A percentile compares a stretch with the other conserved stretches of the same genome.
phyloP scores from a whole-genome alignment of 352 stramenopile species.

The Chrysophaeum taylorii region DNA sequence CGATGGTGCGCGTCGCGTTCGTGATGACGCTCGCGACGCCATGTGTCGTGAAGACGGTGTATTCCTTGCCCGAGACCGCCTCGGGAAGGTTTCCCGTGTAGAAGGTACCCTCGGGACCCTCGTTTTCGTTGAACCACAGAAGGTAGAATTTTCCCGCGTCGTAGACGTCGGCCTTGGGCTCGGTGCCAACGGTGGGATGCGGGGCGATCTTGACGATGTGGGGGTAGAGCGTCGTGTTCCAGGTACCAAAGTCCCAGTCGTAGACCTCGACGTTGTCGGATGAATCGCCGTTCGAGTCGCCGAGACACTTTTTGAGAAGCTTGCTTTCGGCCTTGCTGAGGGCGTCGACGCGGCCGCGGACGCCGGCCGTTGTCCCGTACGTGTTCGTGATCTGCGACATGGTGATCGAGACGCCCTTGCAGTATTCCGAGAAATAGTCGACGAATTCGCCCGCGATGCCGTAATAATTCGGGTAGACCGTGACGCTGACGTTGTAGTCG shows the following conservation, averaged over 20 bases:
- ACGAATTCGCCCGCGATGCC: conserved; percentile 38
- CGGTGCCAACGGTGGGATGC: conserved; percentile 13
- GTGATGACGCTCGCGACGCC: conserved; percentile 10
- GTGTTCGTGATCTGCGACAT: conserved; percentile 30
- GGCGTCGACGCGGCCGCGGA: background rate
- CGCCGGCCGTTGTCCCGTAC: conserved; percentile 23
- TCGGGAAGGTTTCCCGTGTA: background rate
- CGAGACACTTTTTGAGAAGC: conserved; percentile 48
- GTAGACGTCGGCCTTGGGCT: conserved; percentile 17
- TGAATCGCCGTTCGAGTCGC: conserved; percentile 44
- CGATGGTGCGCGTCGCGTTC: background rate
- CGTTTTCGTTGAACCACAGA: conserved; percentile 33
- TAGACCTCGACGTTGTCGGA: conserved; percentile 50
- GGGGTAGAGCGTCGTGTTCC: conserved; percentile 39
- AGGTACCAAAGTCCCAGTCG: conserved; percentile 47
- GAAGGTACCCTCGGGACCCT: conserved; percentile 21
- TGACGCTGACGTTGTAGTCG: conserved; percentile 30
- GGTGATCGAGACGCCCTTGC: conserved; percentile 41
- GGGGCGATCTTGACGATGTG: conserved; percentile 38
- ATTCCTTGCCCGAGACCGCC: background rate
- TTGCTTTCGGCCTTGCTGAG: conserved; percentile 34
- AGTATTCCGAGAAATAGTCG: conserved; percentile 45
- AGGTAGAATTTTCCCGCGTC: conserved; percentile 30
- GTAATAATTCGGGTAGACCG: conserved; percentile 25
- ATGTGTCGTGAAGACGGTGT: conserved; percentile 1